Percentiles rank a stretch among this genome's conserved stretches.
Evolutionary conservation across 345 rosid species (phyloP).

Genomic region (Syzygium aromaticum): DNA sequence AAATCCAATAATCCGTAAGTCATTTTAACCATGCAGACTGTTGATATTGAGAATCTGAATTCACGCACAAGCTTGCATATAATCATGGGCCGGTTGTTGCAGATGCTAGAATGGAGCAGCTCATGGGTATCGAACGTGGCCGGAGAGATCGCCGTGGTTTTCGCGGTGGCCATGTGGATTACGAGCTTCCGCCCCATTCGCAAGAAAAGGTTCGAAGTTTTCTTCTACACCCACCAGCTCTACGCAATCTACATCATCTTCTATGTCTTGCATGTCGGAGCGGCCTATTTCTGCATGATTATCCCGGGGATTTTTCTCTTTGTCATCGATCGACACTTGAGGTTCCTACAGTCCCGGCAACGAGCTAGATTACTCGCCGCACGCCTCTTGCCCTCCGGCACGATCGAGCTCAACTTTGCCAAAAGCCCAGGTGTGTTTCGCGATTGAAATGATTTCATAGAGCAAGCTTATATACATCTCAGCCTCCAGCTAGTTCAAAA

Average conservation of each 20-base stretch:
- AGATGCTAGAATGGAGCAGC: conserved; percentile 37
- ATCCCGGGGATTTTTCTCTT: conserved; percentile 49
- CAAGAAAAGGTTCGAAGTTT: conserved; percentile 37
- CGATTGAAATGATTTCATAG: neutral
- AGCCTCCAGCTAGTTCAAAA: neutral
- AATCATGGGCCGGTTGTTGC: neutral
- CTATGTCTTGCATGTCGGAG: conserved; percentile 37
- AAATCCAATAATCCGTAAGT: too few species aligned
- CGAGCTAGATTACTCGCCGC: conserved; percentile 25
- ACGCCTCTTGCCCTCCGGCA: conserved; percentile 29
- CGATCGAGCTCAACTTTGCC: conserved; percentile 44
- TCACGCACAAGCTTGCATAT: neutral
- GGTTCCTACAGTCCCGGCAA: conserved; percentile 43
- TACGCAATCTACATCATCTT: conserved; percentile 33
- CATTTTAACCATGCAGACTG: too few species aligned
- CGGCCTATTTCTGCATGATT: conserved; percentile 25
- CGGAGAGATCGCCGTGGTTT: conserved; percentile 34
- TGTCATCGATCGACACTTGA: conserved; percentile 31
- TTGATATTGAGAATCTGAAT: too few species aligned
- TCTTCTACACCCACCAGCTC: conserved; percentile 47
- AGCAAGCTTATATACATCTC: neutral
- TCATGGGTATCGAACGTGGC: conserved; percentile 31
- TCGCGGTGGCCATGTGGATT: conserved; percentile 39
- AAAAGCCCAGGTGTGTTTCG: conserved; percentile 22
- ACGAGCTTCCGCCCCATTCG: conserved; percentile 27